Percentiles rank a stretch among this genome's conserved stretches.
phyloP scores from a whole-genome alignment of 371 early-diverging fungal genomes.

The Conidiobolus incongruus region DNA sequence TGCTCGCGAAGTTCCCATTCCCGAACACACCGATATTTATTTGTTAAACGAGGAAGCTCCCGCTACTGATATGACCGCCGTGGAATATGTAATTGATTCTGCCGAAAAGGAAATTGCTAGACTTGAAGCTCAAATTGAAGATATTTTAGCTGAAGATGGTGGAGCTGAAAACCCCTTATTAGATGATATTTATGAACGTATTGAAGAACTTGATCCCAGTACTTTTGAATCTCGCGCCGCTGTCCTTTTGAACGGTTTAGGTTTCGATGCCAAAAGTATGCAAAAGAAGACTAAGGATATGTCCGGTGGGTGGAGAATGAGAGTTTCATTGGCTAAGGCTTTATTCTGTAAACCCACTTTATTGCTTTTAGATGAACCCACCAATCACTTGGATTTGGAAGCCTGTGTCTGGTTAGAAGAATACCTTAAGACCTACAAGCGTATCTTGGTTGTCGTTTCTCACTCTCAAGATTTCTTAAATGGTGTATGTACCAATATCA shows the following conservation, averaged over 20 bases:
- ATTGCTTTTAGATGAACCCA: conserved; percentile 91
- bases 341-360: conserved; percentile 91
- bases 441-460: conserved; percentile 86
- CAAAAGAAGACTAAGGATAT: conserved; percentile 76
- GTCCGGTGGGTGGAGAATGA: conserved; percentile 99
- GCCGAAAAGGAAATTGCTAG: conserved; percentile 73
- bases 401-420: conserved; percentile 97
- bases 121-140: conserved; percentile 78
- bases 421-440: conserved; percentile 81
- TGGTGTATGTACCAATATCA: conserved; percentile 89
- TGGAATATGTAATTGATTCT: conserved; percentile 73
- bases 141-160: conserved; percentile 50
- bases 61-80: conserved; percentile 73
- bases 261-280: conserved; percentile 74
- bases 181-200: conserved; percentile 88
- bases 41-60: conserved; percentile 88
- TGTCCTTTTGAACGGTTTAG: conserved; percentile 79
- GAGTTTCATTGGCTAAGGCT: conserved; percentile 92
- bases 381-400: conserved; percentile 94
- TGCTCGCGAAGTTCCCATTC: conserved; percentile 86
- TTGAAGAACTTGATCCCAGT: conserved; percentile 71
- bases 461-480: conserved; percentile 99
- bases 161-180: conserved; percentile 72
- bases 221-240: conserved; percentile 91
- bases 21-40: conserved; percentile 90